Base-by-base conservation (phyloP, 345 rosid genomes). In the Lumnitzera littorea region DNA sequence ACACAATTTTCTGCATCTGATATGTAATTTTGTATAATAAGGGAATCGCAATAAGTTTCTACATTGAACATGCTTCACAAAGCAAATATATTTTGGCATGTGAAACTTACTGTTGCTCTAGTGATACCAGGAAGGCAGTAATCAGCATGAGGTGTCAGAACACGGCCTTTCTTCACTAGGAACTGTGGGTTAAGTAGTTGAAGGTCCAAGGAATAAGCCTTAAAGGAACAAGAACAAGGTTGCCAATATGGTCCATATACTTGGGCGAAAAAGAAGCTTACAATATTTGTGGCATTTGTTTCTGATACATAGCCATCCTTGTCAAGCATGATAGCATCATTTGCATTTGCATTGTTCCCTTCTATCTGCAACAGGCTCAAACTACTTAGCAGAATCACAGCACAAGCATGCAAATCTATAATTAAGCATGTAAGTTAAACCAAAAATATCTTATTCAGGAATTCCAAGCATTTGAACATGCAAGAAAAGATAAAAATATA, bases 101-200 rank as follows among this genome's bases (percentile, higher is more conserved):
- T 27, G 58, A 13, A 67, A 67, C 92, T 80, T 75, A 91, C 96
- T 43, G 95, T 83, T 52, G 90, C 86, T 81, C 90, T 73, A 47
- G 95, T 91, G 69, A 88, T 86, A 46, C 98, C 96, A 36, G 98
- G 91, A 61, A 88, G 98, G 74, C 98, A 91, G 71, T 82, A 88
- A 79, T 91, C 98, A 48, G 95, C 91, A 51, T 86, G 91, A 53
- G 98, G 96, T 24, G 91, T 88, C 62, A 79, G 70, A 67, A 91
- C 95, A 31, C 79, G 73, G 17, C 91, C 90, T 78, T 84, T 91
- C 81, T 91, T 91, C 55, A 91, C 90, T 76, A 88, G 55, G 55
- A 91, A 88, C 98, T 91, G 80, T 70, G 3, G 1, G 14, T 17
- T n/a, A n/a, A 16, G 56, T 53, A 53, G 56, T 53, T 53, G 56